These are phyloP conservation scores for Steccherinum ochraceum DNA, from an alignment of 768 basidiomycete species.

Conservation along the genomic window DNA sequence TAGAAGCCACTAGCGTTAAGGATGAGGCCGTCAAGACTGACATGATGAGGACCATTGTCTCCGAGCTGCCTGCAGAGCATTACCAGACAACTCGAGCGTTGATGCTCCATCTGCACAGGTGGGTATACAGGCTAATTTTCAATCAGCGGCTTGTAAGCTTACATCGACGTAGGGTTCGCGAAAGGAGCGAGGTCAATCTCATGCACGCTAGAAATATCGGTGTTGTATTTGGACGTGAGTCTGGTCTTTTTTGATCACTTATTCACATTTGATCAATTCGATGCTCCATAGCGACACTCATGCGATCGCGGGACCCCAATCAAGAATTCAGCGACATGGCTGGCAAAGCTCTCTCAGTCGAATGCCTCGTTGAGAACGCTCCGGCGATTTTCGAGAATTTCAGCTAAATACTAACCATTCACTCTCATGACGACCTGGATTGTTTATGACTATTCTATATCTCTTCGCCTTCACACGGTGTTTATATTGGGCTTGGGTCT, in stretches of 20 bases:
- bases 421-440: background rate
- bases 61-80: constrained; percentile 78
- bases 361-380: constrained; percentile 94
- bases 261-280: constrained; percentile 2
- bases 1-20: constrained; percentile 63
- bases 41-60: constrained; percentile 61
- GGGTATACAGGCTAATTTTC: constrained; percentile 27
- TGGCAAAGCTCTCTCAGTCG: constrained; percentile 86
- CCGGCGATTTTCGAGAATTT: constrained; percentile 36
- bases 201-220: constrained; percentile 96
- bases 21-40: constrained; percentile 55
- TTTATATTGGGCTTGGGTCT: background rate
- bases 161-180: constrained; percentile 43
- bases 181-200: constrained; percentile 66
- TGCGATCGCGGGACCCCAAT: constrained; percentile 80
- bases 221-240: constrained; percentile 97
- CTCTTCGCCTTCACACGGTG: background rate
- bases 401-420: background rate
- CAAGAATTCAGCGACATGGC: constrained; percentile 98
- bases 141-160: background rate
- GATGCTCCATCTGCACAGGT: constrained; percentile 87
- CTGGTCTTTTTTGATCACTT: background rate
- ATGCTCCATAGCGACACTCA: constrained; percentile 68
- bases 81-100: constrained; percentile 78
- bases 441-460: background rate